phyloP scores from a whole-genome alignment of 2,329 filamentous ascomycete genomes.

The Hypoxylon sp. region DNA sequence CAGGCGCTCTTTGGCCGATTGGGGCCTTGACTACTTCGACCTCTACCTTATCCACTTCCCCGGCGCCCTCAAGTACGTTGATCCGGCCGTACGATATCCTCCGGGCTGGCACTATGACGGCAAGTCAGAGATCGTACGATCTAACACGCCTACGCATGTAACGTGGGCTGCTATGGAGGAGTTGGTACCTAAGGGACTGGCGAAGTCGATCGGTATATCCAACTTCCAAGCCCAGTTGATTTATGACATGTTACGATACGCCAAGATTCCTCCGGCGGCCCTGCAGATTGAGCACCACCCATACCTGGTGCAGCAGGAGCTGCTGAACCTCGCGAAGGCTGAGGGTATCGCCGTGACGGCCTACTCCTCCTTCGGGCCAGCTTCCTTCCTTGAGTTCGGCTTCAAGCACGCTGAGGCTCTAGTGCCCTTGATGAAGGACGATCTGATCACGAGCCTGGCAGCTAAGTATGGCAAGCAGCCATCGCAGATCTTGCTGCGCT shows the following conservation, averaged over 20 bases:
- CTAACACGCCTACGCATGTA: constrained; percentile 81
- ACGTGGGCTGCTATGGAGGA: constrained; percentile 87
- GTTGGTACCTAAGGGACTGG: constrained; percentile 77
- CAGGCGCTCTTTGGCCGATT: constrained; percentile 83
- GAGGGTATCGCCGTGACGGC: constrained; percentile 83
- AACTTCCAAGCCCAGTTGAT: constrained; percentile 86
- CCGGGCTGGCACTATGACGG: constrained; percentile 81
- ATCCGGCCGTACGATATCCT: constrained; percentile 83
- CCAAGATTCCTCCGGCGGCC: constrained; percentile 79
- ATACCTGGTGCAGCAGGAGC: constrained; percentile 82
- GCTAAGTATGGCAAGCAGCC: constrained; percentile 79
- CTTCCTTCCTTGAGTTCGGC: constrained; percentile 83
- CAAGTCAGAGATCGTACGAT: constrained; percentile 71
- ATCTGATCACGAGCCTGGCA: constrained; percentile 74
- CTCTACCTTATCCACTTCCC: constrained; percentile 93
- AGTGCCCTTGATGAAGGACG: constrained; percentile 79
- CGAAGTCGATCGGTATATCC: constrained; percentile 82
- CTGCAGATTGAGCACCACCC: constrained; percentile 94
- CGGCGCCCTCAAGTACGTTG: constrained; percentile 86
- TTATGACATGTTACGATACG: constrained; percentile 85
- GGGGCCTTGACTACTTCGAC: constrained; percentile 91
- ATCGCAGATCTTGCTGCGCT: constrained; percentile 86
- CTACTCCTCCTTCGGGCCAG: constrained; percentile 87
- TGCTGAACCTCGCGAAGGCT: constrained; percentile 77
- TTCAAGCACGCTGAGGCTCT: constrained; percentile 77